Evolutionary conservation across 202 grass and related monocot genomes (phyloP), one percentile per base, ranked within the genome.

Genomic region (Sporobolus alterniflorus): DNA sequence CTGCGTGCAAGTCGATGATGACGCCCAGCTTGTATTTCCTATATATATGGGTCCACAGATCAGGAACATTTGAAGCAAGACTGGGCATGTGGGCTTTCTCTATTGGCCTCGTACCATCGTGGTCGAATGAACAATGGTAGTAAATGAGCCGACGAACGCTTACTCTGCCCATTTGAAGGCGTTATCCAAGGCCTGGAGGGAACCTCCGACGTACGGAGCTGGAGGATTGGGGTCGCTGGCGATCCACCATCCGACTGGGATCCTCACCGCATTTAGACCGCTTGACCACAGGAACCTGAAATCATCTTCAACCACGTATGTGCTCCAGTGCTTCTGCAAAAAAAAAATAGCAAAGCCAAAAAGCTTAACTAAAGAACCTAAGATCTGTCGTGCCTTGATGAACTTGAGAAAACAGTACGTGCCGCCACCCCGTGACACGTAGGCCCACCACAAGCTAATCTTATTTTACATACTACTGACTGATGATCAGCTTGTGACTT

Each of bases 231-330:
- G 85, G 39, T 91, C 90, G 12, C 90, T 85, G 0, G 94, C 90
- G 26, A 92, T 97, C 94, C 94, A 97, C 94, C 94, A 97, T 15
- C 94, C 94, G 1, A 97, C 94, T 6, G 94, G 94, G 15, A 97
- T 89, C 67, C 94, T 83, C 64, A 97, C 92, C 4, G 92, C 90
- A 2, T 88, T 89, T 26, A 97, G 52, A 8, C 92, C 86, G 20
- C 18, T 92, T 26, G 73, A 70, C 2, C 83, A 69, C 34, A 97
- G 87, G 80, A 92, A 97, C 6, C 54, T 83, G 64, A 97, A 94
- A 73, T 97, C 92, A 4, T 85, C 70, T 81, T 97, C 94, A 11
- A 91, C 77, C 49, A 97, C 89, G 22, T 86, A 97, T 9, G 90
- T 92, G 77, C n/a, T 89, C 94, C 90, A 94, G 17, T 97, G 94